phyloP scores from a whole-genome alignment of 768 basidiomycete genomes.

The Lactarius vividus region DNA sequence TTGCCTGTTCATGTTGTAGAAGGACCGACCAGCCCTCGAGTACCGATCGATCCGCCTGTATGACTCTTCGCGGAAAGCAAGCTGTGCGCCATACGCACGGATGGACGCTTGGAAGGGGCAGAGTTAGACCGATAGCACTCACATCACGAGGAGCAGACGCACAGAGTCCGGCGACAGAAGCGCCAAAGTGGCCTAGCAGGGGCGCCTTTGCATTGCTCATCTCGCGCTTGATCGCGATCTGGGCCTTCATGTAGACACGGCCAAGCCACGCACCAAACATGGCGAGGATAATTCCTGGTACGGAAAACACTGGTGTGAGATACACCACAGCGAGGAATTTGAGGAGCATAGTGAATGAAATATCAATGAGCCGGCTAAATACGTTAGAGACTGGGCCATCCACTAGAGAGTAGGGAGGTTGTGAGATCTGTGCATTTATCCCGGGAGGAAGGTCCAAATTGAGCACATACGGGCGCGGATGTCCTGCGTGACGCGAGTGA shows the following conservation, averaged over 20 bases:
- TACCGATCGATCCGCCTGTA: conserved; percentile 49
- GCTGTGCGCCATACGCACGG: conserved; percentile 54
- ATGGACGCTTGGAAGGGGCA: conserved; percentile 39
- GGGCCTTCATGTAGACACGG: conserved; percentile 53
- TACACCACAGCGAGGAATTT: conserved; percentile 40
- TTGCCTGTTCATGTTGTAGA: conserved; percentile 49
- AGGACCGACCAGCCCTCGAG: conserved; percentile 39
- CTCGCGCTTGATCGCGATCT: conserved; percentile 55
- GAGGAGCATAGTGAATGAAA: conserved; percentile 36
- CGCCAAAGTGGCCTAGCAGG: conserved; percentile 49
- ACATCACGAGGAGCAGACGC: conserved; percentile 10
- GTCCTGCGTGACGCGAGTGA: conserved; percentile 65
- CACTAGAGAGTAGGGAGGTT: conserved; percentile 28
- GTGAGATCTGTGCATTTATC: neutral
- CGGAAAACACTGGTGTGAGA: conserved; percentile 40
- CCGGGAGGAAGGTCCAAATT: neutral
- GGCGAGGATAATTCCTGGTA: conserved; percentile 39
- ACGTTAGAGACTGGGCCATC: conserved; percentile 36
- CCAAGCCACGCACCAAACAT: conserved; percentile 44
- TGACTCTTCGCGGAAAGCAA: conserved; percentile 42
- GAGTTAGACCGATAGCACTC: neutral
- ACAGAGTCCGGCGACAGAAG: conserved; percentile 50
- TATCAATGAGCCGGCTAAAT: conserved; percentile 33
- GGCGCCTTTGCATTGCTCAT: conserved; percentile 51
- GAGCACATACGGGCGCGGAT: conserved; percentile 41